phyloP scores from a whole-genome alignment of 2,329 filamentous ascomycete species.

The Ophiostoma himal-ulmi region DNA sequence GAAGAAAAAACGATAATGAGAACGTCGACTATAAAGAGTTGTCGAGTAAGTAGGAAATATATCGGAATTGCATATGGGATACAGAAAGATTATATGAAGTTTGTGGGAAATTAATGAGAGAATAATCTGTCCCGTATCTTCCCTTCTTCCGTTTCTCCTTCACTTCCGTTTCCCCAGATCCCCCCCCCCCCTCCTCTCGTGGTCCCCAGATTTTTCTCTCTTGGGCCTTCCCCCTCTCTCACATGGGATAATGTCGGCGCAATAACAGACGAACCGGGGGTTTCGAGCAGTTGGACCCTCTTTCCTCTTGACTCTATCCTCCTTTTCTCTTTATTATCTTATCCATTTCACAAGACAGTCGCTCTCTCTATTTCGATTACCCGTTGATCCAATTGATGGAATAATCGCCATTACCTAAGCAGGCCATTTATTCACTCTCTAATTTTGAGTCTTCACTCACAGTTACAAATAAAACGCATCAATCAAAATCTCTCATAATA shows the following conservation, averaged over 20 bases:
- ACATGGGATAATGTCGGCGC: neutral
- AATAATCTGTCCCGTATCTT: no score
- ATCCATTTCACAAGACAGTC: neutral
- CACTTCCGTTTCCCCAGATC: slow-evolving; percentile 11
- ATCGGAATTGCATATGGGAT: no score
- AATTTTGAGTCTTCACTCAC: no score
- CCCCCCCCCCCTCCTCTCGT: neutral
- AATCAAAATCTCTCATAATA: neutral
- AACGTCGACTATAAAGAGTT: no score
- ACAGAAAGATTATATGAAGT: no score
- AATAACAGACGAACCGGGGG: neutral
- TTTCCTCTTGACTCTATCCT: neutral
- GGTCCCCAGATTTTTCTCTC: neutral
- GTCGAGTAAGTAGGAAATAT: no score
- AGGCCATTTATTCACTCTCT: neutral
- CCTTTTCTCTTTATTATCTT: neutral
- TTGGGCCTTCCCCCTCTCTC: slow-evolving; percentile 2
- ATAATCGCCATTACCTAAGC: neutral
- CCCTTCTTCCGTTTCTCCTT: neutral
- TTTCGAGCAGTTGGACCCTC: neutral
- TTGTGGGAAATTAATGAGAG: no score
- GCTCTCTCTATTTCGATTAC: neutral
- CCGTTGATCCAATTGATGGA: neutral
- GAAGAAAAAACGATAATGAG: no score
- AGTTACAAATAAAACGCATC: no score